Conservation (phyloP, 768 basidiomycete species). For the Suillus weaverae region DNA sequence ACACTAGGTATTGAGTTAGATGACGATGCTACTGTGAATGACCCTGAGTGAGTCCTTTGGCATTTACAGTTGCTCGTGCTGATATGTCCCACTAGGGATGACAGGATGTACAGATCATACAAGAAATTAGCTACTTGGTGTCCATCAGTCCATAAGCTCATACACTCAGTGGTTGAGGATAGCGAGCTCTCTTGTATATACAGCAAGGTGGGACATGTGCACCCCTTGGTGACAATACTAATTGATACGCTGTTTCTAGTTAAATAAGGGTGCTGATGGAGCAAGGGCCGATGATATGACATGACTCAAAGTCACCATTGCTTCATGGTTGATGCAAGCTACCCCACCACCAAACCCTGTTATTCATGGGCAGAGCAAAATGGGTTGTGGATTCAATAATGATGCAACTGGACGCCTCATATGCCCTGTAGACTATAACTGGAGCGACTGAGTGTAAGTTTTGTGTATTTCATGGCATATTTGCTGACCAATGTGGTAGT, state of each 20-base stretch:
- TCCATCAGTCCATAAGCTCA: not conserved
- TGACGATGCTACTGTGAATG: not conserved
- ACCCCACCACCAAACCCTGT: not conserved
- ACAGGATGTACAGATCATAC: not conserved
- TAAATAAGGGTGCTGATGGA: not conserved
- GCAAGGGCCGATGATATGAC: not conserved
- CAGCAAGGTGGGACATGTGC: not conserved
- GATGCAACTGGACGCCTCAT: conserved; percentile 12
- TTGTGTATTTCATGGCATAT: not conserved
- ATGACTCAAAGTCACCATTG: not conserved
- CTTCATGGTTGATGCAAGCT: not conserved
- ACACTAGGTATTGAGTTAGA: not conserved
- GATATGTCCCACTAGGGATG: conserved; percentile 9
- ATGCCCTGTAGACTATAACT: conserved; percentile 17
- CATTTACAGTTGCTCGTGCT: not conserved
- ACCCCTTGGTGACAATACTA: not conserved
- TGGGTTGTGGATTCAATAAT: conserved; percentile 9
- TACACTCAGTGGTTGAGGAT: not conserved
- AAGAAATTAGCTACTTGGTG: conserved; percentile 13
- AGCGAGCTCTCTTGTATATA: not conserved
- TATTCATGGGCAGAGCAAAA: not conserved
- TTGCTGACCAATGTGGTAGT: not conserved
- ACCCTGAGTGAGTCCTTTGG: not conserved
- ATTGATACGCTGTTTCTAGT: not conserved
- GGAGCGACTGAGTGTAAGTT: conserved; percentile 10